Percentiles rank a stretch among this genome's conserved stretches.
Evolutionary conservation across 2,329 filamentous ascomycete species (phyloP).

Genomic region (Talaromyces pinophilus): DNA sequence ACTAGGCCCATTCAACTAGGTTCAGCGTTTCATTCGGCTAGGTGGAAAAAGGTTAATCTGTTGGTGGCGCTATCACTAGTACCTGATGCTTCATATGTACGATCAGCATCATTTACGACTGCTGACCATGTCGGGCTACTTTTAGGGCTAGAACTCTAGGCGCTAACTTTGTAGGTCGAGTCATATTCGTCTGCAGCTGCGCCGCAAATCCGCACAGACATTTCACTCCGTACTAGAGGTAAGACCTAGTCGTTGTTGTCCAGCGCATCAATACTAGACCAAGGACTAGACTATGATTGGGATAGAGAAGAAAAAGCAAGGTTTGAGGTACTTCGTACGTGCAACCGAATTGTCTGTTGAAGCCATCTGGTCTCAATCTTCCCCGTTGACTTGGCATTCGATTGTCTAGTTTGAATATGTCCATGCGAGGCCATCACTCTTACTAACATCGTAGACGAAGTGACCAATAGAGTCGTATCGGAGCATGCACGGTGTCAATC

Average conservation of each 20-base stretch:
- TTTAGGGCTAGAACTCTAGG: constrained; percentile 7
- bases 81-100: constrained; percentile 5
- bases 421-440: background rate
- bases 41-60: background rate
- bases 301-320: constrained; percentile 6
- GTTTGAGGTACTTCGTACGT: background rate
- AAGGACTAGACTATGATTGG: constrained; percentile 2
- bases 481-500: constrained; percentile 1
- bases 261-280: constrained; percentile 1
- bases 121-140: constrained; percentile 3
- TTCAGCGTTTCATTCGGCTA: background rate
- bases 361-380: background rate
- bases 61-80: constrained; percentile 12
- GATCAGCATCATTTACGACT: constrained; percentile 10
- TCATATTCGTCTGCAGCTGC: constrained; percentile 15
- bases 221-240: background rate
- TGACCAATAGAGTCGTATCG: background rate
- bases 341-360: background rate
- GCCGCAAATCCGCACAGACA: constrained; percentile 23
- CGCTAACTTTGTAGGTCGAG: background rate
- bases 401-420: background rate
- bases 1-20: background rate
- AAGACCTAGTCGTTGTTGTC: constrained; percentile 4
- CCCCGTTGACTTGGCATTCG: background rate
- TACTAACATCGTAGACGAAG: background rate